Base-by-base conservation (phyloP, 2,329 filamentous ascomycete species). In the Ophiostoma sp. region DNA sequence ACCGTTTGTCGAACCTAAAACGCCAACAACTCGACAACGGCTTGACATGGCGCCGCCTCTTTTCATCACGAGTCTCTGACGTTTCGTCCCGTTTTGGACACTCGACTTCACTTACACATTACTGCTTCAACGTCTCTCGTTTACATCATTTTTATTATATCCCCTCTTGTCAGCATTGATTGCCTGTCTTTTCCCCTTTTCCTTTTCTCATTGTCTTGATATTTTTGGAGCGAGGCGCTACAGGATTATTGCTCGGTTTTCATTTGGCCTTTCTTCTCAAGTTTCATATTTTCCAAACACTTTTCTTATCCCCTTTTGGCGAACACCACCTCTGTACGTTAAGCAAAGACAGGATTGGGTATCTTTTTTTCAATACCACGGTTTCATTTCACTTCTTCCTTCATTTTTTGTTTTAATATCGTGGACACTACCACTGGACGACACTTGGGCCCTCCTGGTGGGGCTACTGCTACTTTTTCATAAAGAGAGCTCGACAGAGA, bases 171-270 rank as follows among this genome's bases (percentile, higher is more conserved):
- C 36, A 66, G 61, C 59, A 64, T 42, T 22, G 12, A 19, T 28
- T 45, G 61, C 50, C 50, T 55, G 22, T 28, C 22, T 12, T 55
- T 22, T 28, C 12, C 28, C 22, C 5, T 28, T 17, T 19, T 19
- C 22, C 4, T 28, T 64, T 39, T 5, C 42, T 63, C n/a, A 15
- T 66, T 66, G 17, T 28, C 33, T 45, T 15, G 61, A 12, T 64
- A 64, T 25, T 66, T 39, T 66, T 66, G 61, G 61, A 66, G 61
- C 61, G 61, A 66, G 61, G 61, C 61, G 61, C 61, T 66, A 66
- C 11, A 45, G 36, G 61, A 45, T 28, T 66, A 28, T 28, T 66
- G 31, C 31, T 36, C 31, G 28, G 57, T n/a, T 36, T 61, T 61
- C 3, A 59, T 33, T n/a, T 33, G 9, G 6, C 39, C 12, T 28